These are phyloP conservation scores for Cyberlindnera xishuangbannaensis DNA, from an alignment of 805 yeast genomes.

Conservation along the genomic window DNA sequence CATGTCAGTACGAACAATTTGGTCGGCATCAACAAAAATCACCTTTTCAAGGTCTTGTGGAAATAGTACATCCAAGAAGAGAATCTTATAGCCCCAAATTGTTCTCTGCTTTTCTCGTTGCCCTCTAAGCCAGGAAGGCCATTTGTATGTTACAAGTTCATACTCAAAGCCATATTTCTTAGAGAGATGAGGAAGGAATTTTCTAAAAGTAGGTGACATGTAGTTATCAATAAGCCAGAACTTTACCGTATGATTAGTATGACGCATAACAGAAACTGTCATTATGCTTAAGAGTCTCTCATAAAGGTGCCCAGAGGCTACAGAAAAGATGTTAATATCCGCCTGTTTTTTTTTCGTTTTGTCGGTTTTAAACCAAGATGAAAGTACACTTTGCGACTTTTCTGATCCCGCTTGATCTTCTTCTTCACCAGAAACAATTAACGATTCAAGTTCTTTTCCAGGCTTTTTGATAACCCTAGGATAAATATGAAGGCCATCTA, in stretches of 20 bases:
- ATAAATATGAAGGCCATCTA: conserved; percentile 40
- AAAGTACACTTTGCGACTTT: conserved; percentile 14
- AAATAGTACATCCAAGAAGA: conserved; percentile 81
- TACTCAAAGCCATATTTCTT: conserved; percentile 56
- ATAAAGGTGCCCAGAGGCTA: conserved; percentile 77
- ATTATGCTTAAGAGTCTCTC: conserved; percentile 72
- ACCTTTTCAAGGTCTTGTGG: conserved; percentile 73
- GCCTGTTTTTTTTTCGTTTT: conserved; percentile 33
- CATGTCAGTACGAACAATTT: conserved; percentile 71
- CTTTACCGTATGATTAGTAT: conserved; percentile 59
- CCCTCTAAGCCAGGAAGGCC: conserved; percentile 87
- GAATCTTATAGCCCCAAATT: conserved; percentile 83
- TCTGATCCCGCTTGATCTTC: background rate
- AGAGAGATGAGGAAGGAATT: conserved; percentile 55
- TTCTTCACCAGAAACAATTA: conserved; percentile 13
- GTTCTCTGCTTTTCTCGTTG: conserved; percentile 76
- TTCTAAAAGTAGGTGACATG: conserved; percentile 63
- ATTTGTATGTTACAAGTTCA: conserved; percentile 76
- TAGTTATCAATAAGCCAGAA: conserved; percentile 87
- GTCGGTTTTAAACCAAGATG: conserved; percentile 10
- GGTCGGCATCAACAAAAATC: conserved; percentile 84
- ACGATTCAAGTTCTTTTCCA: conserved; percentile 30
- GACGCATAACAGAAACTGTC: conserved; percentile 69
- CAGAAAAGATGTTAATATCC: conserved; percentile 71
- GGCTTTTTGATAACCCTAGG: conserved; percentile 40